Conservation (phyloP, 2,329 filamentous ascomycete genomes). For the Fusarium concolor region DNA sequence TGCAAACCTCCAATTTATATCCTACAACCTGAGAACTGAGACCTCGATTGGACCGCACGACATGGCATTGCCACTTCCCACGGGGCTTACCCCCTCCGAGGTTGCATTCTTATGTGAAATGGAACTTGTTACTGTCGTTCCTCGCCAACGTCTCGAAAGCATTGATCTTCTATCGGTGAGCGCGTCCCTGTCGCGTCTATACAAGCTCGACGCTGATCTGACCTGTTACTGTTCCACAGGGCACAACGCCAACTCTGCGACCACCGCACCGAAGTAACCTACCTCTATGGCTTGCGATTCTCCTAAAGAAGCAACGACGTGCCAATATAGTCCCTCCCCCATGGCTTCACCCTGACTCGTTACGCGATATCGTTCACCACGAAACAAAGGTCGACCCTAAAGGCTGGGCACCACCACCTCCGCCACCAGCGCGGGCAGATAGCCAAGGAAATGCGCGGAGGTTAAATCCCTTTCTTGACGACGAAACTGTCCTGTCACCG, state of each 20-base stretch:
- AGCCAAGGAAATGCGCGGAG: constrained; percentile 57
- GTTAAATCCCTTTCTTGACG: constrained; percentile 44
- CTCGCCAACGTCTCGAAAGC: constrained; percentile 87
- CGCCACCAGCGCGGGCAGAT: constrained; percentile 67
- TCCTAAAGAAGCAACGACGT: constrained; percentile 93
- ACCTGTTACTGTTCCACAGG: constrained; percentile 63
- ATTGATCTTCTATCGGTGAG: constrained; percentile 87
- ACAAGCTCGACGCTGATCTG: constrained; percentile 34
- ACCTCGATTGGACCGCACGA: constrained; percentile 2
- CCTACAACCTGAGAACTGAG: constrained; percentile 17
- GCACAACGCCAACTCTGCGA: constrained; percentile 77
- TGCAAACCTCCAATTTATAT: constrained; percentile 29
- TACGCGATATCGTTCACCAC: constrained; percentile 80
- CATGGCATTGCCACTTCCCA: constrained; percentile 64
- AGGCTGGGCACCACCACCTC: constrained; percentile 82
- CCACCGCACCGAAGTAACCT: constrained; percentile 84
- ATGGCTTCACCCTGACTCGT: constrained; percentile 84
- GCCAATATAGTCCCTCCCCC: constrained; percentile 92
- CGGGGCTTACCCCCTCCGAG: constrained; percentile 81
- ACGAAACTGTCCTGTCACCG: constrained; percentile 64
- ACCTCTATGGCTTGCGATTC: constrained; percentile 93
- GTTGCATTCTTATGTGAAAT: constrained; percentile 97
- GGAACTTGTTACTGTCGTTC: constrained; percentile 93
- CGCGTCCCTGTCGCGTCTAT: constrained; percentile 46
- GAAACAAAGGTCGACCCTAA: constrained; percentile 79